Conservation (phyloP, 2,329 filamentous ascomycete species). For the Ceratocystis cubensis region DNA sequence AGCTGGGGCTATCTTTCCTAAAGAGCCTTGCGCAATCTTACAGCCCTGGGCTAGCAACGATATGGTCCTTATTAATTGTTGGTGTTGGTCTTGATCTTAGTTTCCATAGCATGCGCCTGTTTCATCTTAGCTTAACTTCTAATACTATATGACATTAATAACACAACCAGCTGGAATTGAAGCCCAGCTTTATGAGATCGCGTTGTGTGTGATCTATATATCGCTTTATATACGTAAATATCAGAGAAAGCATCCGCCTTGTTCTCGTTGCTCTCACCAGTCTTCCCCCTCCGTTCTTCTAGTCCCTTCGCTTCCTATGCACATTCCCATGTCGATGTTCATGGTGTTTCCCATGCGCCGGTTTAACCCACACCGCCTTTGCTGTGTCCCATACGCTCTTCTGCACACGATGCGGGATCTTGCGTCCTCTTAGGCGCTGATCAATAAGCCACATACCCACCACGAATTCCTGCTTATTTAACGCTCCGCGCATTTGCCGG, state of each 20-base stretch:
- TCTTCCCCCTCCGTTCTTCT: neutral
- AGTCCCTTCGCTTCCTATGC: neutral
- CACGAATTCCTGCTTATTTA: constrained; percentile 61
- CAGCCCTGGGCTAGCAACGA: neutral
- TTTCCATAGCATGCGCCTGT: neutral
- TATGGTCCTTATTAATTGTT: no score
- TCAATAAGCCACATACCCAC: constrained; percentile 76
- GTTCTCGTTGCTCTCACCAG: neutral
- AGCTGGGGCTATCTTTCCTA: neutral
- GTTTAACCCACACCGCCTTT: constrained; percentile 33
- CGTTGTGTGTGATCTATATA: constrained; percentile 8
- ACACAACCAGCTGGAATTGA: neutral
- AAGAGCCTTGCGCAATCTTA: neutral
- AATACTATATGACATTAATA: neutral
- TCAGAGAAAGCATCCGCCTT: neutral
- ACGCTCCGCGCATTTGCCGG: constrained; percentile 38
- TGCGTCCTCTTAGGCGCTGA: constrained; percentile 65
- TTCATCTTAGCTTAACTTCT: neutral
- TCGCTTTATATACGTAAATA: neutral
- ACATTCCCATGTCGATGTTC: neutral
- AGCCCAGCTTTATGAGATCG: no score
- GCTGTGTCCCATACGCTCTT: constrained; percentile 67
- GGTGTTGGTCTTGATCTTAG: neutral
- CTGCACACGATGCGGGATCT: constrained; percentile 57
- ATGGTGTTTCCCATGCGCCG: neutral